Percentiles rank a stretch among this genome's conserved stretches.
Conservation (phyloP, 371 early-diverging fungal genomes). For the Lichtheimia hyalospora region DNA sequence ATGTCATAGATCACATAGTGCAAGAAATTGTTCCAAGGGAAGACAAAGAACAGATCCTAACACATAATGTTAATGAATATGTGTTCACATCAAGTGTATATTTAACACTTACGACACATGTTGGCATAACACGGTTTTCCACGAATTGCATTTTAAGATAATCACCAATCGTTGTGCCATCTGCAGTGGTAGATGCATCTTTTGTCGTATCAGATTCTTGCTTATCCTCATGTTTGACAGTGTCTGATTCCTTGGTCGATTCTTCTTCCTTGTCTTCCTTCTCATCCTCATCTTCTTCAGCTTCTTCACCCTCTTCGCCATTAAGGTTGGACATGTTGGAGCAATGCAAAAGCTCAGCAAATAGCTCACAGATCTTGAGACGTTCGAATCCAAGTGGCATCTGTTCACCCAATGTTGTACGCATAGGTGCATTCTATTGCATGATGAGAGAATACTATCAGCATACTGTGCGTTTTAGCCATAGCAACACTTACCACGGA, state of each 20-base stretch:
- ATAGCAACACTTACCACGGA: slow-evolving; percentile 44
- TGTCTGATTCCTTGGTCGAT: neutral
- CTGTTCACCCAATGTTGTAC: slow-evolving; percentile 66
- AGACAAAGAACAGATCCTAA: slow-evolving; percentile 81
- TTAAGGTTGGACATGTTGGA: slow-evolving; percentile 80
- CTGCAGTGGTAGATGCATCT: neutral
- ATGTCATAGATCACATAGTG: slow-evolving; percentile 97
- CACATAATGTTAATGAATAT: neutral
- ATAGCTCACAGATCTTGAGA: slow-evolving; percentile 91
- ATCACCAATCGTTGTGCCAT: slow-evolving; percentile 56
- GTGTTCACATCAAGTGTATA: neutral
- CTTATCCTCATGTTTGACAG: neutral
- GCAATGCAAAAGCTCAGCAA: slow-evolving; percentile 92
- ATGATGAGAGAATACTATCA: neutral
- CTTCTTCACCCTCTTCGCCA: slow-evolving; percentile 4
- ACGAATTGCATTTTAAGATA: slow-evolving; percentile 67
- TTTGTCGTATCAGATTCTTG: slow-evolving; percentile 3
- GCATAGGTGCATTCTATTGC: slow-evolving; percentile 41
- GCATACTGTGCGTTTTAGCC: neutral
- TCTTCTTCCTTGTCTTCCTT: slow-evolving; percentile 8
- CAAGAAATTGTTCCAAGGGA: slow-evolving; percentile 95
- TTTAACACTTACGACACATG: slow-evolving; percentile 44
- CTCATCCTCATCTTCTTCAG: slow-evolving; percentile 7
- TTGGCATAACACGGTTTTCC: slow-evolving; percentile 61
- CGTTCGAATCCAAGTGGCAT: slow-evolving; percentile 91